Evolutionary conservation across 352 stramenopile species (phyloP).

Genomic region (Phytophthora aleatoria): DNA sequence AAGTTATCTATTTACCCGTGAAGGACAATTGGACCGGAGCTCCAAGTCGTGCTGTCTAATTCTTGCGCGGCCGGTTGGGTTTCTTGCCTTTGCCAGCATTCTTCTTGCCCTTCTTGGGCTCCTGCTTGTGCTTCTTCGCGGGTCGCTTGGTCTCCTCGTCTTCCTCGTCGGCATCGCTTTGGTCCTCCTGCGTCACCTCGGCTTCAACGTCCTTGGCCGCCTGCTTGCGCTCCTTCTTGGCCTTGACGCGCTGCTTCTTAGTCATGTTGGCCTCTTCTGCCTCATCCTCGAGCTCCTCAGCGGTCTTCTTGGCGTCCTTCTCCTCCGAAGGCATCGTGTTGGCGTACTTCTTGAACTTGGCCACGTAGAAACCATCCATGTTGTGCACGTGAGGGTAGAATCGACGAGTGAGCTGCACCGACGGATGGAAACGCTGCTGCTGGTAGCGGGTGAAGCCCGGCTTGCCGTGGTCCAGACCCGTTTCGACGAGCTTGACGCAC

Average conservation of each 20-base stretch:
- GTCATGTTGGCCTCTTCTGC: conserved; percentile 73
- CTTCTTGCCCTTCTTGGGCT: conserved; percentile 41
- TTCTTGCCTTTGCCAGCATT: conserved; percentile 47
- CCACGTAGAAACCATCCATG: conserved; percentile 99
- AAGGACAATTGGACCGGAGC: conserved; percentile 24
- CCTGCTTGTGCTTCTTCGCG: conserved; percentile 56
- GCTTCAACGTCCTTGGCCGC: conserved; percentile 75
- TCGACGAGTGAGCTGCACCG: conserved; percentile 92
- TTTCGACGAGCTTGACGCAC: conserved; percentile 98
- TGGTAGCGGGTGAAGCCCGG: conserved; percentile 93
- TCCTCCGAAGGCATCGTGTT: conserved; percentile 89
- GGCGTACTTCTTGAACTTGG: conserved; percentile 99
- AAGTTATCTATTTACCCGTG: conserved; percentile 35
- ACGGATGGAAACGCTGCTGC: conserved; percentile 98
- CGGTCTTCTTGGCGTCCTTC: conserved; percentile 74
- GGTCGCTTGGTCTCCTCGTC: conserved; percentile 39
- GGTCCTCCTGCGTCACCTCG: conserved; percentile 57
- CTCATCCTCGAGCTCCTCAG: conserved; percentile 71
- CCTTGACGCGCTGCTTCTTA: conserved; percentile 85
- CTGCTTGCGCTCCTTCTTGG: conserved; percentile 76
- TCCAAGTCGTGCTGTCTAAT: conserved; percentile 42
- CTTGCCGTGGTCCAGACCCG: conserved; percentile 97
- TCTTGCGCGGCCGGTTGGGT: conserved; percentile 44
- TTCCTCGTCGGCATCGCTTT: conserved; percentile 56
- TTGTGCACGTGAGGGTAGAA: conserved; percentile 99